phyloP scores from a whole-genome alignment of 495 filamentous ascomycete genomes.

The Evansstolkia leycettana region DNA sequence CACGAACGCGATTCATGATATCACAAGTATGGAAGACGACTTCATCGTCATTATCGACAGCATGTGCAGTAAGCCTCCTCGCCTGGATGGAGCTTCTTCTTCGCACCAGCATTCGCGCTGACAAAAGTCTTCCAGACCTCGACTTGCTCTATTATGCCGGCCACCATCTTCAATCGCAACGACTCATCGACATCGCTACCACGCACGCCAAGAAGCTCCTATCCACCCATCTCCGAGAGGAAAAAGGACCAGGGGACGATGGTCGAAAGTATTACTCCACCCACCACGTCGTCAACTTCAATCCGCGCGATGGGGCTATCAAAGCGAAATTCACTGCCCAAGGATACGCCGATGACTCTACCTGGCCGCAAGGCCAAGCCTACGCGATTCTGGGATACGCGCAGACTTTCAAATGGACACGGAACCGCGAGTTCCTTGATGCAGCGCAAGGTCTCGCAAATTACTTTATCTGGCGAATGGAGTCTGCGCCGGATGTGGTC shows the following conservation, averaged over 20 bases:
- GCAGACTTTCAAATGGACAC: conserved; percentile 31
- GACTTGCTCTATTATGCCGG: conserved; percentile 32
- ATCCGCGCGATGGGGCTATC: conserved; percentile 16
- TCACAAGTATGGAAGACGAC: conserved; percentile 10
- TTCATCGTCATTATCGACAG: conserved; percentile 33
- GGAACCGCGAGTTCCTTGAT: conserved; percentile 20
- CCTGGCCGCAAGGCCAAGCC: conserved; percentile 33
- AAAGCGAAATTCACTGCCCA: conserved; percentile 25
- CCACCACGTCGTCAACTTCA: conserved; percentile 29
- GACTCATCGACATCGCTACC: conserved; percentile 19
- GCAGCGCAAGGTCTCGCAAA: conserved; percentile 18
- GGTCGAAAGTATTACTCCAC: conserved; percentile 15
- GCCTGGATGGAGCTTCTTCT: too few relatives aligned
- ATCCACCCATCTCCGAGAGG: conserved; percentile 16
- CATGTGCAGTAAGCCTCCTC: too few relatives aligned
- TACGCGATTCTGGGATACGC: conserved; percentile 35
- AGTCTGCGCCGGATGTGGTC: conserved; percentile 4
- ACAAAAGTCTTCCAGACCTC: too few relatives aligned
- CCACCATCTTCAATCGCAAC: conserved; percentile 10
- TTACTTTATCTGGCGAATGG: conserved; percentile 24
- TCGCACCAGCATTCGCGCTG: too few relatives aligned
- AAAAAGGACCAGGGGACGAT: conserved; percentile 6
- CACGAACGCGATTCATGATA: conserved; percentile 1
- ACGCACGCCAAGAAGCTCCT: conserved; percentile 22
- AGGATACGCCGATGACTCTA: conserved; percentile 25